Evolutionary conservation across 108 stramenopile genomes (phyloP), one percentile per base, ranked within the genome.

Genomic region (Pseudonitzschia delicatissima): DNA sequence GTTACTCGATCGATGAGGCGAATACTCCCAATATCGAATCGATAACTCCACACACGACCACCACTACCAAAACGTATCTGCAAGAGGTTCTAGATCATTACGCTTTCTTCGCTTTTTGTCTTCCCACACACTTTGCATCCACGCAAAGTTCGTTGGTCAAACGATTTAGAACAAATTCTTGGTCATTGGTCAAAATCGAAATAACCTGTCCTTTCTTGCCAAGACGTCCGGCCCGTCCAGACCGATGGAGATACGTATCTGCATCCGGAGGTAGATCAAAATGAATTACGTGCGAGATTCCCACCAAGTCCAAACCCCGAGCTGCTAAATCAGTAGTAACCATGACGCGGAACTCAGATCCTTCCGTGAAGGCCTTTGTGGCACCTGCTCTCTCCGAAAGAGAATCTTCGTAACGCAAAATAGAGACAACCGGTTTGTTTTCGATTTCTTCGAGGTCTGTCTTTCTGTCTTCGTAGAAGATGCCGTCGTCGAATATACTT

Each of bases 291-390:
- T 91, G 92, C 26, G 92, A 63, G 13, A 95, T 78, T 39, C 83
- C 80, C 8, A 76, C 67, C 21, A 95, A 67, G 60, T 97, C 94
- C 51, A 97, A 70, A 0, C 94, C 96, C 1, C 96, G 77, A 4
- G 94, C 93, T 32, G 91, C 94, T 58, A 94, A 66, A 51, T 97
- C 96, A 1, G 88, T 91, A 3, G 93, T 88, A n/a, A 95, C 55
- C 69, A 97, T 35, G 28, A 93, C 78, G 34, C 91, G 77, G 23
- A 93, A 64, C 18, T 55, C 62, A 0, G 50, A 61, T 50, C 72
- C 77, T 37, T 85, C 84, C 13, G 68, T 63, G 74, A 94, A 94
- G 4, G 77, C 86, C 26, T 81, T 57, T 68, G 90, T 94, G 42
- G 89, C 92, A 20, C 86, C 87, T 23, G 86, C 83, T 18, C 92